Evolutionary conservation across 106 monocot species (phyloP).

Genomic region (Apostasia shenzhenica): DNA sequence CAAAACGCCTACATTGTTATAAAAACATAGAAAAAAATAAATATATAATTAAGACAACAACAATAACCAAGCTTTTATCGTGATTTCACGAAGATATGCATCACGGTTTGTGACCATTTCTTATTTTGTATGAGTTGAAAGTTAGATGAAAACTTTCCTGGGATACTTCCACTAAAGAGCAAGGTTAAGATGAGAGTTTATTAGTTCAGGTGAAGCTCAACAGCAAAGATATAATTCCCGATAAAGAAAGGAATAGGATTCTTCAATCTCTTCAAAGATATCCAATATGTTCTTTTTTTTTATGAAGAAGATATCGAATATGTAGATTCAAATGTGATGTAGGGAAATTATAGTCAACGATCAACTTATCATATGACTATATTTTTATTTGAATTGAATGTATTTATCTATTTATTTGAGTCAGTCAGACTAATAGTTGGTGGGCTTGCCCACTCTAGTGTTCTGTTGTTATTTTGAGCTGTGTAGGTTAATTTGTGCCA

Average conservation of each 20-base stretch:
- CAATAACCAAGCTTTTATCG: not conserved
- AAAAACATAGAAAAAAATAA: not conserved
- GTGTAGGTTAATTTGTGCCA: not conserved
- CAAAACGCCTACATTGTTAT: conserved; percentile 36
- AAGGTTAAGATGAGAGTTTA: too few relatives aligned
- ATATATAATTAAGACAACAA: too few relatives aligned
- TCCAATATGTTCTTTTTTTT: not conserved
- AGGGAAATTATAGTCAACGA: not conserved
- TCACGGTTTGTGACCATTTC: too few relatives aligned
- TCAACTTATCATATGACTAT: not conserved
- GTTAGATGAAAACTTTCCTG: too few relatives aligned
- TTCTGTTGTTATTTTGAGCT: not conserved
- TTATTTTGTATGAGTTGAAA: too few relatives aligned
- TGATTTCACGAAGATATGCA: too few relatives aligned
- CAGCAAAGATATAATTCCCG: too few relatives aligned
- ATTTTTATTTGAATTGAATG: not conserved
- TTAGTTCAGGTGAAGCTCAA: too few relatives aligned
- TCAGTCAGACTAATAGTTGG: not conserved
- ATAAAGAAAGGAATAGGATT: not conserved
- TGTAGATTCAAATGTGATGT: not conserved
- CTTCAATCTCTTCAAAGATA: not conserved
- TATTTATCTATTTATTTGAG: not conserved
- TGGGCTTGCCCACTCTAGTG: not conserved
- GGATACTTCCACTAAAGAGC: too few relatives aligned
- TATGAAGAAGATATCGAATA: not conserved